Conservation (phyloP, 2,329 filamentous ascomycete species). For the Alternaria gansuensis region DNA sequence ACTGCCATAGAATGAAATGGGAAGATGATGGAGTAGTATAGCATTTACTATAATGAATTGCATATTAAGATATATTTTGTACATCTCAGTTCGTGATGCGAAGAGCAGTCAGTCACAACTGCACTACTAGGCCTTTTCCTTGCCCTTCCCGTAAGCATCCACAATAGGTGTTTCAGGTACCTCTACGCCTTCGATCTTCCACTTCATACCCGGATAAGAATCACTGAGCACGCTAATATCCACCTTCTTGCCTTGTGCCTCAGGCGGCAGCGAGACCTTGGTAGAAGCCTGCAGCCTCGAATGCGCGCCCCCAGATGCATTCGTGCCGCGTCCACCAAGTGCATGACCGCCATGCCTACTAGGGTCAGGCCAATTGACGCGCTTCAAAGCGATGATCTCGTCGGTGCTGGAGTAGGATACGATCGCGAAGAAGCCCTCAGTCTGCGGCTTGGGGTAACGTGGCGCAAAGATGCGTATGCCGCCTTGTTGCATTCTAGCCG, state of each 20-base stretch:
- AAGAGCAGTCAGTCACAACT: not conserved
- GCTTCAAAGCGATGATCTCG: conserved; percentile 85
- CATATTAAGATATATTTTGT: not conserved
- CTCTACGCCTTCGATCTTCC: conserved; percentile 63
- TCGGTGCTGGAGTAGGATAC: conserved; percentile 73
- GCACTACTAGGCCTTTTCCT: conserved; percentile 26
- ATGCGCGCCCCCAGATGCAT: conserved; percentile 26
- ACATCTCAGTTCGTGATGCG: not conserved
- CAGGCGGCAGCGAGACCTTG: conserved; percentile 68
- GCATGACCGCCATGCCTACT: conserved; percentile 10
- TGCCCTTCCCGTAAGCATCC: conserved; percentile 41
- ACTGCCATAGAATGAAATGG: not conserved
- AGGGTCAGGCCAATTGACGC: conserved; percentile 74
- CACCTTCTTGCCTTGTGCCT: conserved; percentile 66
- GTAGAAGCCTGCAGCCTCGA: conserved; percentile 63
- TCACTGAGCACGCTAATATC: conserved; percentile 85
- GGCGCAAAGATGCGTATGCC: conserved; percentile 86
- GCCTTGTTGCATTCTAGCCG: conserved; percentile 41
- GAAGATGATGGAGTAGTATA: not conserved
- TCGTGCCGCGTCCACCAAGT: conserved; percentile 18
- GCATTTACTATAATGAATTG: not conserved
- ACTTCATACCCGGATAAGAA: conserved; percentile 80
- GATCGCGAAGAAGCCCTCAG: conserved; percentile 89
- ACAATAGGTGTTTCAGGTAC: conserved; percentile 55
- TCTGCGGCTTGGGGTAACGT: conserved; percentile 91